These are phyloP conservation scores for Pyrus hybrid DNA, from an alignment of 331 rosid species.

Conservation along the genomic window DNA sequence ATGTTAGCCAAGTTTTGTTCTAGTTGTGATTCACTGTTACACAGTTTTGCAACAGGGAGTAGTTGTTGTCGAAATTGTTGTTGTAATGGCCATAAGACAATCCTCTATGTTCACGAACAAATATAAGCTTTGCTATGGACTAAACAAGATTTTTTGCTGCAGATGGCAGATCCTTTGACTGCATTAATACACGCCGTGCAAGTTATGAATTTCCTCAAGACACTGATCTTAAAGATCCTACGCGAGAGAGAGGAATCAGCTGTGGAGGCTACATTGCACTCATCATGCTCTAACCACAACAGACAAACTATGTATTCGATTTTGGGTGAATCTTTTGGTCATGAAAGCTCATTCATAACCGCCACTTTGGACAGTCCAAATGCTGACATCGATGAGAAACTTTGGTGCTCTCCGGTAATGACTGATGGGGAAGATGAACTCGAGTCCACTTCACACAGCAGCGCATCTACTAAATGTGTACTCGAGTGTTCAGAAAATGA, in stretches of 20 bases:
- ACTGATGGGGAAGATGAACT: conserved; percentile 32
- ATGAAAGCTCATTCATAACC: conserved; percentile 28
- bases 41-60: no score
- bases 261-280: conserved; percentile 13
- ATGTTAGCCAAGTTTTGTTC: no score
- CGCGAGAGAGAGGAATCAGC: conserved; percentile 59
- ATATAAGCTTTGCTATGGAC: background rate
- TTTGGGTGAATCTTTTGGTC: conserved; percentile 10
- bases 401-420: conserved; percentile 40
- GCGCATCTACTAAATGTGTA: conserved; percentile 39
- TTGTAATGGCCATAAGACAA: background rate
- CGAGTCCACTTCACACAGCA: conserved; percentile 30
- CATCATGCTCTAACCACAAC: conserved; percentile 25
- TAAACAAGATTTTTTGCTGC: conserved; percentile 24
- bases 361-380: conserved; percentile 44
- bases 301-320: conserved; percentile 7
- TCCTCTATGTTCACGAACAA: background rate
- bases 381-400: conserved; percentile 42
- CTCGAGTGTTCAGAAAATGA: conserved; percentile 31
- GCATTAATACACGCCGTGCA: conserved; percentile 90
- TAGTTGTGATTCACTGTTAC: no score
- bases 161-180: conserved; percentile 92
- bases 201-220: conserved; percentile 88
- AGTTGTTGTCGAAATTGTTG: background rate
- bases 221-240: conserved; percentile 56